Percentiles rank a stretch among this genome's conserved stretches.
These are phyloP conservation scores for Aspergillus amoenus DNA, from an alignment of 2,329 filamentous ascomycete genomes.

Conservation along the genomic window DNA sequence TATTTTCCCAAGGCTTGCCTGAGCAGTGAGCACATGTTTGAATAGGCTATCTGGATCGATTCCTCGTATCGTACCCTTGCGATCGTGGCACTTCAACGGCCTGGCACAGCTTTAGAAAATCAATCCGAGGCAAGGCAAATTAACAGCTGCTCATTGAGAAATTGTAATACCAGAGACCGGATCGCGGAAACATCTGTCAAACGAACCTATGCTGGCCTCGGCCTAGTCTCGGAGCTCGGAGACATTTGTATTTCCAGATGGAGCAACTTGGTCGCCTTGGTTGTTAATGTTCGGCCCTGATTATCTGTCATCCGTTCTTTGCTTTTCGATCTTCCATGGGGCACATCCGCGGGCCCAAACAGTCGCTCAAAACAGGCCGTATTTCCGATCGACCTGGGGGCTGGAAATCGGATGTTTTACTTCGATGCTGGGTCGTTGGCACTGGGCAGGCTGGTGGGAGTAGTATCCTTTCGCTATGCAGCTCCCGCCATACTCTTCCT, in stretches of 20 bases:
- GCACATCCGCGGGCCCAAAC: not conserved
- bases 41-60: too few relatives aligned
- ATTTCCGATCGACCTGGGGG: conserved; percentile 9
- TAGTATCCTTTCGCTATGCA: too few relatives aligned
- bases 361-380: conserved; percentile 9
- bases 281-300: not conserved
- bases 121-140: not conserved
- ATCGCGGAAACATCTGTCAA: conserved; percentile 15
- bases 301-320: conserved; percentile 8
- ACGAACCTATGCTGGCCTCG: not conserved
- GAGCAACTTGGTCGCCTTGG: conserved; percentile 15
- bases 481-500: too few relatives aligned
- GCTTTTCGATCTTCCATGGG: not conserved
- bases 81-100: not conserved
- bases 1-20: too few relatives aligned
- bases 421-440: not conserved
- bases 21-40: too few relatives aligned
- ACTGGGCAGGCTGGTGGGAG: too few relatives aligned
- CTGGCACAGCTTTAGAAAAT: not conserved
- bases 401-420: not conserved
- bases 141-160: not conserved
- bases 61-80: too few relatives aligned
- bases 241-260: conserved; percentile 13
- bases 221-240: conserved; percentile 24
- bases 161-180: conserved; percentile 6